phyloP scores from a whole-genome alignment of 108 stramenopile genomes.

The Thalassiosira profunda region DNA sequence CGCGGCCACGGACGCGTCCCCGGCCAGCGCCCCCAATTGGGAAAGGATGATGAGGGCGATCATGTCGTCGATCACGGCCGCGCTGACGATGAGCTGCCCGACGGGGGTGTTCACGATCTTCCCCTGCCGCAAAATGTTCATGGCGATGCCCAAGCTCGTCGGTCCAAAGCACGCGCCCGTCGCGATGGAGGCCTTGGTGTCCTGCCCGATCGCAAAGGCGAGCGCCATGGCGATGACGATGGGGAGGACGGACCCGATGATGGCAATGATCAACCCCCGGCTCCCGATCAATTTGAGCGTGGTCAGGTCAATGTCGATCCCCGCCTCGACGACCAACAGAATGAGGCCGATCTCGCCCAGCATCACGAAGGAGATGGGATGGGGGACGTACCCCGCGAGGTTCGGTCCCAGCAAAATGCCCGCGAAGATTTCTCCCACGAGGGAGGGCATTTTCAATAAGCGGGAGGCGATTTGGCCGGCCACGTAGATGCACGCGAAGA shows the following conservation, averaged over 20 bases:
- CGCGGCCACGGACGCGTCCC: constrained; percentile 49
- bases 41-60: constrained; percentile 83
- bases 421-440: constrained; percentile 84
- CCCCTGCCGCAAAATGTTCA: constrained; percentile 73
- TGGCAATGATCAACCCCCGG: constrained; percentile 74
- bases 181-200: constrained; percentile 63
- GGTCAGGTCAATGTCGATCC: constrained; percentile 82
- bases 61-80: constrained; percentile 90
- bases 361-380: constrained; percentile 73
- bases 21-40: constrained; percentile 65
- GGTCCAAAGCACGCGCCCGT: constrained; percentile 83
- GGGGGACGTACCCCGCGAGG: constrained; percentile 64
- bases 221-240: constrained; percentile 74
- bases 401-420: constrained; percentile 81
- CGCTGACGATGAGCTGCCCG: constrained; percentile 86
- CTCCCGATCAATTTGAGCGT: constrained; percentile 80
- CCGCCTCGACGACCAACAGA: constrained; percentile 81
- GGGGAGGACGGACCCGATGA: constrained; percentile 79
- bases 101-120: constrained; percentile 82
- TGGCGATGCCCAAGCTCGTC: constrained; percentile 81
- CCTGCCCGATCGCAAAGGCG: constrained; percentile 55
- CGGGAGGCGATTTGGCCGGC: constrained; percentile 52
- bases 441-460: constrained; percentile 68
- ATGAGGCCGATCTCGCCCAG: constrained; percentile 83
- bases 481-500: constrained; percentile 66